Evolutionary conservation across 495 filamentous ascomycete genomes (phyloP).

Genomic region (Penicillium turbatum): DNA sequence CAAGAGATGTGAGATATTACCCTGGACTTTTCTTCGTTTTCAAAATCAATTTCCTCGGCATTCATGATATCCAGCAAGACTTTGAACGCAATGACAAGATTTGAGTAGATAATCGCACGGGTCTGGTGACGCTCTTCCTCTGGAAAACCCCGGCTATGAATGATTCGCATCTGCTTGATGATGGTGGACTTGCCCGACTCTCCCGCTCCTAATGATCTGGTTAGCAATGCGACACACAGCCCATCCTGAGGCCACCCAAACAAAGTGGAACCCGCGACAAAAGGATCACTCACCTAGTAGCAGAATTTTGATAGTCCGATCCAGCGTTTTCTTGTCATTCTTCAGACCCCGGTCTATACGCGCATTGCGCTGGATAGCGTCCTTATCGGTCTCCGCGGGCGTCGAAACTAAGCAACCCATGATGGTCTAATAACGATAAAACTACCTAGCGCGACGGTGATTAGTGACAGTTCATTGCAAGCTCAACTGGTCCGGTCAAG

Average conservation of each 20-base stretch:
- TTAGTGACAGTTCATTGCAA: slow-evolving; percentile 9
- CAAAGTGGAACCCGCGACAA: slow-evolving; percentile 20
- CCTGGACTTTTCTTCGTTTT: slow-evolving; percentile 65
- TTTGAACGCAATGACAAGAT: slow-evolving; percentile 83
- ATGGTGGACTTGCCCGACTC: slow-evolving; percentile 98
- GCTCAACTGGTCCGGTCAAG: not conserved
- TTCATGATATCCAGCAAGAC: slow-evolving; percentile 93
- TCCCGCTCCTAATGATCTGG: slow-evolving; percentile 66
- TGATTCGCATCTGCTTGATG: slow-evolving; percentile 98
- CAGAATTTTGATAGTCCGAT: slow-evolving; percentile 77
- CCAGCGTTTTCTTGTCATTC: slow-evolving; percentile 74
- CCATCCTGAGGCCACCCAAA: too few species aligned
- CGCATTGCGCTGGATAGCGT: slow-evolving; percentile 40
- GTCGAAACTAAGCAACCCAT: slow-evolving; percentile 48
- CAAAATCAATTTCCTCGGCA: slow-evolving; percentile 70
- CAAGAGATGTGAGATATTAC: slow-evolving; percentile 40
- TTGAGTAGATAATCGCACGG: slow-evolving; percentile 90
- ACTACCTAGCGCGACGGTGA: slow-evolving; percentile 2
- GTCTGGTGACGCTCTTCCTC: slow-evolving; percentile 89
- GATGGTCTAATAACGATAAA: slow-evolving; percentile 10
- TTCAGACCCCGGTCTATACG: slow-evolving; percentile 74
- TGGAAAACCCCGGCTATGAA: slow-evolving; percentile 89
- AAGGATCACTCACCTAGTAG: slow-evolving; percentile 57
- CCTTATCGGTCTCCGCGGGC: slow-evolving; percentile 39
- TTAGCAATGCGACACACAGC: slow-evolving; percentile 11